Evolutionary conservation across 257 asterid genomes (phyloP), one percentile per base, ranked within the genome.

Genomic region (Capsicum chinense): DNA sequence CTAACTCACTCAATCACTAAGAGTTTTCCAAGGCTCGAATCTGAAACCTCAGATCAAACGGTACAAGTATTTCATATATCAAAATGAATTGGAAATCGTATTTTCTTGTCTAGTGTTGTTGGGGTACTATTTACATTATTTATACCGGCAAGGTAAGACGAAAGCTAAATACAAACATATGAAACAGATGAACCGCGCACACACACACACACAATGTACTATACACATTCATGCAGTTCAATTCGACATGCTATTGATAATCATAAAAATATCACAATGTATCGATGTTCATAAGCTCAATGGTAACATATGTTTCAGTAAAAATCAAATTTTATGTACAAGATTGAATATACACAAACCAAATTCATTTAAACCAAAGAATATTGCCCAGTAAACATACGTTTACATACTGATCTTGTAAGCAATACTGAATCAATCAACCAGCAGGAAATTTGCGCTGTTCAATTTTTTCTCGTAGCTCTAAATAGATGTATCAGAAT

Each of bases 401-500:
- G 39, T 57, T 66, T 48, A 80, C 81, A 81, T 21, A 68, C 83
- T 74, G 44, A 26, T 63, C n/a, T 17, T 50, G 44, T 44, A 44
- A 26, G 42, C 12, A 48, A n/a, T 39, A 19, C 37, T 21, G 69
- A 68, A 84, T 60, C 44, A 84, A 66, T 44, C 54, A 74, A 66
- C 35, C 54, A 74, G 9, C 35, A 80, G 5, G 57, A 59, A 63
- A 64, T 66, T 39, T 50, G 54, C 44, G 58, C 69, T 56, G 3
- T 47, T 6, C 78, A 44, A 79, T 0, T 9, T 66, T 6, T 42
- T 10, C 6, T 15, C 44, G 60, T 47, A 16, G 42, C 7, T 56
- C 64, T 56, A 15, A 57, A 47, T n/a, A 76, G 66, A 59, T 56
- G 33, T 26, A 35, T 92, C 91, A 95, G 93, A 95, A 95, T 17